Evolutionary conservation across 176 grass and related monocot genomes (phyloP).

Genomic region (Triticum monococcum): DNA sequence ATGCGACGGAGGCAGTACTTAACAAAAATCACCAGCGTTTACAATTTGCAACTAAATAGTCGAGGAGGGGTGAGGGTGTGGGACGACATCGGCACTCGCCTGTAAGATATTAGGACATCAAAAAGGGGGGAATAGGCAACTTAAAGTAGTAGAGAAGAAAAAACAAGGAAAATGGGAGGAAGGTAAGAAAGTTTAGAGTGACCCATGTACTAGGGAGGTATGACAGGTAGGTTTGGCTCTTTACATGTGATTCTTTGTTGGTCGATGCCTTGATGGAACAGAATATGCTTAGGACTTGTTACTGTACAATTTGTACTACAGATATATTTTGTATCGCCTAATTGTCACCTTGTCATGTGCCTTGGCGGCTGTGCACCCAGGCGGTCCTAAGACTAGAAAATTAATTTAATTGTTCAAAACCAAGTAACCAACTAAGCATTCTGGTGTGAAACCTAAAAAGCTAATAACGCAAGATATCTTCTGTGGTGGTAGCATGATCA

Average conservation of each 20-base stretch:
- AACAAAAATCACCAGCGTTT: background rate
- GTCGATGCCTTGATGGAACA: background rate
- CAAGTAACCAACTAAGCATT: background rate
- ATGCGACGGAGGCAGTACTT: too few relatives aligned
- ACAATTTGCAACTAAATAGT: background rate
- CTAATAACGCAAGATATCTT: too few relatives aligned
- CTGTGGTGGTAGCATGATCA: too few relatives aligned
- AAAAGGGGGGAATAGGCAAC: background rate
- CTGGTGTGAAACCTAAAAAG: background rate
- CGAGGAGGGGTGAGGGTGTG: background rate
- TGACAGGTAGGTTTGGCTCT: background rate
- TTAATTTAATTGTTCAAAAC: background rate
- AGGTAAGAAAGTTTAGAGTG: background rate
- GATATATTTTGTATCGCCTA: too few relatives aligned
- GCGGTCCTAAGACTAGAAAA: background rate
- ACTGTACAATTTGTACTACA: too few relatives aligned
- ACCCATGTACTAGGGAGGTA: background rate
- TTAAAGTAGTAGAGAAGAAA: background rate
- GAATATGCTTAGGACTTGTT: background rate
- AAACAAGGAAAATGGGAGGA: background rate
- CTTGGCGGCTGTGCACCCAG: background rate
- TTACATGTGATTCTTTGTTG: background rate
- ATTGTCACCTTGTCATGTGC: too few relatives aligned
- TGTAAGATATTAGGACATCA: background rate
- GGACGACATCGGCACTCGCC: background rate